These are phyloP conservation scores for Hericium erinaceus DNA, from an alignment of 768 basidiomycete species.

Conservation along the genomic window DNA sequence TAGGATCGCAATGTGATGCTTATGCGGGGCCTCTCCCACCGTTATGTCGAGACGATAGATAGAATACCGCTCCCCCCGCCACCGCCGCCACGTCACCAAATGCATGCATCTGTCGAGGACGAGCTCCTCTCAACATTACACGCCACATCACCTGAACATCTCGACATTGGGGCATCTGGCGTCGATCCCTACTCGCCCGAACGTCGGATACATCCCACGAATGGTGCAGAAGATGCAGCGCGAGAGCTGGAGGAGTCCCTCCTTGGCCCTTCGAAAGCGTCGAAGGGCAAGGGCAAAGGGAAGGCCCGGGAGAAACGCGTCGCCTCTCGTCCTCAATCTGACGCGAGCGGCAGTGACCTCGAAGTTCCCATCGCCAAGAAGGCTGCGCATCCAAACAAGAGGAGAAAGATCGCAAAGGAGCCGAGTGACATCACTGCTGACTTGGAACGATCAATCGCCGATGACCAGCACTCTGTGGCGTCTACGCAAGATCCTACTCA, in stretches of 20 bases:
- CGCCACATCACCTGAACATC: slow-evolving; percentile 21
- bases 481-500: neutral
- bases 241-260: slow-evolving; percentile 48
- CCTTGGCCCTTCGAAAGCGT: slow-evolving; percentile 24
- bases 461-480: slow-evolving; percentile 19
- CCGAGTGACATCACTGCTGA: slow-evolving; percentile 18
- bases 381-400: slow-evolving; percentile 45
- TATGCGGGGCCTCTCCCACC: slow-evolving; percentile 48
- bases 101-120: slow-evolving; percentile 23
- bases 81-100: slow-evolving; percentile 25
- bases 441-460: slow-evolving; percentile 28
- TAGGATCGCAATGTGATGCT: slow-evolving; percentile 65
- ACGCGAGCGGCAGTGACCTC: slow-evolving; percentile 44
- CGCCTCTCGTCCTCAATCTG: slow-evolving; percentile 40
- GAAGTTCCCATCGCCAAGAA: slow-evolving; percentile 34
- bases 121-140: slow-evolving; percentile 27
- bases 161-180: slow-evolving; percentile 7
- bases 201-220: slow-evolving; percentile 9
- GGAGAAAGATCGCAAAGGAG: slow-evolving; percentile 47
- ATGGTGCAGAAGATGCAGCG: slow-evolving; percentile 45
- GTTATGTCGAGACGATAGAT: slow-evolving; percentile 42
- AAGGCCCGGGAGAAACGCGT: slow-evolving; percentile 48
- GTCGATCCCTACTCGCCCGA: slow-evolving; percentile 5
- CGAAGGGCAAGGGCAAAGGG: slow-evolving; percentile 25
- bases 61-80: slow-evolving; percentile 35